Evolutionary conservation across 257 asterid genomes (phyloP).

Genomic region (Osmanthus fragrans): DNA sequence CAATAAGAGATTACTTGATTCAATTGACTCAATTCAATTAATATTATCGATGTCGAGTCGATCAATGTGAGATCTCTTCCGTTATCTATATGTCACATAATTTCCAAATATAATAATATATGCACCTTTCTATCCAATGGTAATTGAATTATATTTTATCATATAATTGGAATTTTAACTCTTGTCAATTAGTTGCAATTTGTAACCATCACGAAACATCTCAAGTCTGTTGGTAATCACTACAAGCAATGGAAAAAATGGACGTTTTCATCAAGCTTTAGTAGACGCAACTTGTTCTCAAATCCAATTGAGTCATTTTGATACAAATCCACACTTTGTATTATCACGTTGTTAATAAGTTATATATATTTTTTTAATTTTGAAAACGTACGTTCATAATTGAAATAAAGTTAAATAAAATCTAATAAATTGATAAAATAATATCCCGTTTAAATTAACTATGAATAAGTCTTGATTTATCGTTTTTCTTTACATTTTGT

Average conservation of each 20-base stretch:
- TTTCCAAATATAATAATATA: too few species aligned
- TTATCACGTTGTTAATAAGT: background rate
- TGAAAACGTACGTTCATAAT: background rate
- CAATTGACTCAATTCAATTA: too few species aligned
- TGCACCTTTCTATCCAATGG: too few species aligned
- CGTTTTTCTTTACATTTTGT: background rate
- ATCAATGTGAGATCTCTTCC: too few species aligned
- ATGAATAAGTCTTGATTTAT: too few species aligned
- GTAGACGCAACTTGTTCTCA: background rate
- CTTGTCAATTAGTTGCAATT: background rate
- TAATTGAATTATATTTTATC: too few species aligned
- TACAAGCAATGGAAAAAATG: background rate
- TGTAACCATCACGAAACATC: background rate
- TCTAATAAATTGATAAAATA: background rate
- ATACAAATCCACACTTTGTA: background rate
- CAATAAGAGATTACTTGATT: too few species aligned
- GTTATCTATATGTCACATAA: too few species aligned
- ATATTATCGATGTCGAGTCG: too few species aligned
- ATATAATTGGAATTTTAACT: background rate
- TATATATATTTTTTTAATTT: background rate
- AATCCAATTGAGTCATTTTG: background rate
- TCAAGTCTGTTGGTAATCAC: background rate
- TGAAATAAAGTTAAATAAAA: background rate
- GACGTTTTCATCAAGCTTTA: constrained; percentile 1
- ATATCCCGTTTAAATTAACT: too few species aligned